phyloP scores from a whole-genome alignment of 2,329 filamentous ascomycete genomes.

The Huntiella abstrusa region DNA sequence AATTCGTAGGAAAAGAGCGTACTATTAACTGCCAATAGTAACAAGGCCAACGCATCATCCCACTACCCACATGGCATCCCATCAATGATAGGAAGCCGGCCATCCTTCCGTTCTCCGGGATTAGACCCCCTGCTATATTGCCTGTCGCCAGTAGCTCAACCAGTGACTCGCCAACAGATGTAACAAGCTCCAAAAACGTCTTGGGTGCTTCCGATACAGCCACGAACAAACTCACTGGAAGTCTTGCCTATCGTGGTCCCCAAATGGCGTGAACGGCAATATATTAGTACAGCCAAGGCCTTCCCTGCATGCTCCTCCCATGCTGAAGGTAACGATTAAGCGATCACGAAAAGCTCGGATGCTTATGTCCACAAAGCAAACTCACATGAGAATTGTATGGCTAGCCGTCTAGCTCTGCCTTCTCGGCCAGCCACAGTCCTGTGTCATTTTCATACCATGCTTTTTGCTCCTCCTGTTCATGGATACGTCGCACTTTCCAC shows the following conservation, averaged over 20 bases:
- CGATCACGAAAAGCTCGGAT: too few species aligned
- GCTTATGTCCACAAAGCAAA: too few species aligned
- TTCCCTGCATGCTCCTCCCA: too few species aligned
- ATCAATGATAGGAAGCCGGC: neutral
- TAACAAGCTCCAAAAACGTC: conserved; percentile 34
- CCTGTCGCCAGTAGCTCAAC: conserved; percentile 31
- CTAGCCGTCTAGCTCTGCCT: too few species aligned
- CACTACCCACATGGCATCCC: conserved; percentile 35
- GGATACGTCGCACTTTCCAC: too few species aligned
- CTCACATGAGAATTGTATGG: too few species aligned
- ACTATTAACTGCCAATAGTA: conserved; percentile 30
- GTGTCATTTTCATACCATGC: too few species aligned
- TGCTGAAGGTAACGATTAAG: too few species aligned
- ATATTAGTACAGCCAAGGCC: too few species aligned
- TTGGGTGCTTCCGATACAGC: conserved; percentile 35
- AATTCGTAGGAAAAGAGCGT: conserved; percentile 2
- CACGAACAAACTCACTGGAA: conserved; percentile 39
- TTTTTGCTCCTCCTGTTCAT: too few species aligned
- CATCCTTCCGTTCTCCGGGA: conserved; percentile 15
- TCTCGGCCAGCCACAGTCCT: too few species aligned
- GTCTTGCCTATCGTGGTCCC: conserved; percentile 34
- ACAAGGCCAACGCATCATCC: conserved; percentile 41
- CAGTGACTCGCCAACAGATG: conserved; percentile 34
- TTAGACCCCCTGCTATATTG: conserved; percentile 15
- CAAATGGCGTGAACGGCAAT: too few species aligned